Base-by-base conservation (phyloP, 1,139 yeast genomes). In the Hansenula sp. region DNA sequence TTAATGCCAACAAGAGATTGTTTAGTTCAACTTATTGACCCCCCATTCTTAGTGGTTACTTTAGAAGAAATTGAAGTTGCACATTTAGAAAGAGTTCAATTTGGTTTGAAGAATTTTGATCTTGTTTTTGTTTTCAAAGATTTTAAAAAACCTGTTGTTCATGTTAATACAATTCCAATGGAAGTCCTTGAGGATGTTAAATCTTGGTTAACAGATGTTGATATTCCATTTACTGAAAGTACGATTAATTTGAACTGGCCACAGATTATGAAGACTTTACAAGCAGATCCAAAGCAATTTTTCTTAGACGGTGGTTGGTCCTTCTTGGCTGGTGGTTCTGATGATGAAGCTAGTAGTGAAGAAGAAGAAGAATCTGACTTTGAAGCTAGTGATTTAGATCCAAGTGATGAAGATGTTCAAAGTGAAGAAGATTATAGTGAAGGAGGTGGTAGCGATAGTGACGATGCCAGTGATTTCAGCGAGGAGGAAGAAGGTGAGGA, bases 1-100 rank as follows among this genome's bases (percentile, higher is more conserved):
- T 84, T 96, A 76, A 88, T 93, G 80, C 99, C 99, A 31, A 90
- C 99, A 0, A 84, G 98, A 59, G 98, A 93, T 64, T 93, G 98
- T 72, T 76, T 93, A 57, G 86, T 93, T 41, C 98, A 91, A 69
- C 76, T 94, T 53, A 80, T 91, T 49, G 99, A 93, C 62, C 95
- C 96, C 8, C 99, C 99, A 39, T 94, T 91, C 61, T 70, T 91
- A 63, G 98, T 93, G 33, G 83, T 93, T 31, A 88, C 96, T 3
- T 72, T 93, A 52, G 90, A 83, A 54, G 99, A 93, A 59, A 87
- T 93, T 52, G 99, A 93, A 69, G 75, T 93, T 49, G 96, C 96
- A 15, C 96, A 93, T 64, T 74, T 93, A 60, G 99, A 93, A 74
- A 84, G 99, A 73, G 96, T 93, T 33, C 96, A 91, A 64, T 94